Base-by-base conservation (phyloP, 345 rosid genomes). In the Eucalyptus curtisii region DNA sequence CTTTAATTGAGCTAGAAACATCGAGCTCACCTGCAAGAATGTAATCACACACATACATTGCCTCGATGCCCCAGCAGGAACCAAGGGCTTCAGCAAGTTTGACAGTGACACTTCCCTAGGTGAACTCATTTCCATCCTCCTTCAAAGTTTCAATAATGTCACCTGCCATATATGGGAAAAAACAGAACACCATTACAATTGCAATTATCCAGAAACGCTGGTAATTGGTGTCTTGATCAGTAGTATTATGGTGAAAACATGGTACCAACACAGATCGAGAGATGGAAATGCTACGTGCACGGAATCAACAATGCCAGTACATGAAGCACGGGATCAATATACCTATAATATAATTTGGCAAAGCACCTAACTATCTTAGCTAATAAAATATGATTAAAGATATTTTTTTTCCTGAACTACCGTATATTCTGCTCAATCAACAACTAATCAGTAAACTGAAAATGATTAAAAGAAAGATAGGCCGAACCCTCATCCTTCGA, bases 41-140 rank as follows among this genome's bases (percentile, higher is more conserved):
- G 95, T 93, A 98, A 94, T 98, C 99, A 89, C 97, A 94, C 68
- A 96, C 97, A 89, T 96, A 96, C 71, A 27, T 94, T 40, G 97
- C 98, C 95, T 96, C 99, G 59, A 97, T 98, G 2, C 99, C 99
- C 99, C 97, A 93, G 92, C 98, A 96, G 90, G 93, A 97, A 2
- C 97, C 99, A 89, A 94, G 94, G 7, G 99, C 90, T 90, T 96
- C 98, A 2, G 98, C 98, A 47, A 96, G 95, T 91, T 93, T 97
- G 90, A 97, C 95, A 1, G 95, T 96, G 85, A 96, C 95, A 91
- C 94, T 93, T 87, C 98, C 99, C 99, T 95, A 96, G 1, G 96
- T 93, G 89, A 94, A 96, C 88, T 90, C 92, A 40, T 92, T 86
- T 16, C 98, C 97, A 88, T 96, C 96, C 84, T 95, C 96, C 94